Evolutionary conservation across 2,329 filamentous ascomycete genomes (phyloP).

Genomic region (Fusarium globosum): DNA sequence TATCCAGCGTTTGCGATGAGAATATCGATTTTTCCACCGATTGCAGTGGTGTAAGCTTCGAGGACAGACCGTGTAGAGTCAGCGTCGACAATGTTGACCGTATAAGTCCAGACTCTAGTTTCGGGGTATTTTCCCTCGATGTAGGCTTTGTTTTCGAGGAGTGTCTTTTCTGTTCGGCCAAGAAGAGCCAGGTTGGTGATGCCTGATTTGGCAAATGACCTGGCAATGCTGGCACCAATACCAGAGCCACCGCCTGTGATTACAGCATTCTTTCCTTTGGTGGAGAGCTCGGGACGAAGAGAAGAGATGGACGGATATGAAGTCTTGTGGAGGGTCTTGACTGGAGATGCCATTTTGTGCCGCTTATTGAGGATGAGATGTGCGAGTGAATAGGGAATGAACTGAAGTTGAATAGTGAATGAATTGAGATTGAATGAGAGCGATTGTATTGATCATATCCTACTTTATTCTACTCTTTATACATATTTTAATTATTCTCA

Average conservation of each 20-base stretch:
- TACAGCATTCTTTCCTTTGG: conserved; percentile 62
- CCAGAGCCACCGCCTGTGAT: conserved; percentile 73
- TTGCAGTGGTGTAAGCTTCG: conserved; percentile 24
- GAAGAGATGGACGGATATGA: conserved; percentile 50
- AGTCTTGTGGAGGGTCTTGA: conserved; percentile 30
- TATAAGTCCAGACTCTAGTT: conserved; percentile 56
- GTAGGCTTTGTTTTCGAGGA: conserved; percentile 45
- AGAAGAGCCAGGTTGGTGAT: conserved; percentile 54
- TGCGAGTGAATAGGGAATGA: not conserved
- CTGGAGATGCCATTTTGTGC: conserved; percentile 16
- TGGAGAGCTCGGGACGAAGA: conserved; percentile 49
- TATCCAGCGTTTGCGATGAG: conserved; percentile 50
- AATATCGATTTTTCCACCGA: conserved; percentile 51
- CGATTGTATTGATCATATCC: not conserved
- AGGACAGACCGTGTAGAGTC: conserved; percentile 28
- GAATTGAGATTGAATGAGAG: not conserved
- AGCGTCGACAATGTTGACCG: conserved; percentile 48
- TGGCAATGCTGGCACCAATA: conserved; percentile 72
- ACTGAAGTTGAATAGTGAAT: too few relatives aligned
- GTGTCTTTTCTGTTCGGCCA: conserved; percentile 51
- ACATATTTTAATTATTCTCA: too few relatives aligned
- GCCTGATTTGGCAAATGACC: conserved; percentile 61
- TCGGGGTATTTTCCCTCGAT: conserved; percentile 63
- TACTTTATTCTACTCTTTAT: not conserved
- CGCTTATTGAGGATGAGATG: too few relatives aligned